A percentile compares a stretch with the other conserved stretches of the same genome.
These are phyloP conservation scores for Malus domestica DNA, from an alignment of 306 rosid species.

Conservation along the genomic window DNA sequence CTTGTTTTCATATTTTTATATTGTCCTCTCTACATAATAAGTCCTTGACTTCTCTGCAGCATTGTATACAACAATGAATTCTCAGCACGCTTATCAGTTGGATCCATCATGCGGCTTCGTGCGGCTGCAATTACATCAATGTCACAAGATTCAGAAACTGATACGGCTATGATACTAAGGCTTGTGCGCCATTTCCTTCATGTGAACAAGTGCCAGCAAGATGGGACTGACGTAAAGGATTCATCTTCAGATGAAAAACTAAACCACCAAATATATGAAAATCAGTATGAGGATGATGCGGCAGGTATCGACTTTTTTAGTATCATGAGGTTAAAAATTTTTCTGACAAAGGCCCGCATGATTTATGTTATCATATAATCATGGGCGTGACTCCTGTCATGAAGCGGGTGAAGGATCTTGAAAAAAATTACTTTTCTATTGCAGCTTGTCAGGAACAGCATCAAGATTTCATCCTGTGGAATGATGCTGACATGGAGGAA, in stretches of 20 bases:
- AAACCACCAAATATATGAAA: constrained; percentile 17
- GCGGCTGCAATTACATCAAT: constrained; percentile 76
- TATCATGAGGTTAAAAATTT: background rate
- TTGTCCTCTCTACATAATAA: background rate
- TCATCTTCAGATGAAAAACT: constrained; percentile 28
- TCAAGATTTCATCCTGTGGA: constrained; percentile 31
- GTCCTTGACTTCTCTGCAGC: constrained; percentile 42
- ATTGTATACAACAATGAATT: constrained; percentile 70
- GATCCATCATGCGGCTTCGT: constrained; percentile 76
- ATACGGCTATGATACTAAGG: constrained; percentile 46
- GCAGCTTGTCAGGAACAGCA: constrained; percentile 34
- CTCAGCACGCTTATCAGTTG: constrained; percentile 74
- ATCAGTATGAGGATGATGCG: constrained; percentile 34
- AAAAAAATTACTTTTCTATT: constrained; percentile 1
- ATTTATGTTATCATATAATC: background rate
- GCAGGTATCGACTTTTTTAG: constrained; percentile 27
- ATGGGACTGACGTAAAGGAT: constrained; percentile 26
- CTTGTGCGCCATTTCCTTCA: constrained; percentile 58
- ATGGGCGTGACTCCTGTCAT: background rate
- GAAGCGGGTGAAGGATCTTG: background rate
- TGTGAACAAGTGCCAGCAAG: constrained; percentile 37
- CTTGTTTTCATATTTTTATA: background rate
- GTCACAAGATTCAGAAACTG: constrained; percentile 58
- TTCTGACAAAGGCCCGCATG: background rate
- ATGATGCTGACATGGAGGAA: constrained; percentile 29